Conservation (phyloP, 768 basidiomycete species). For the Tricholoma sp. region DNA sequence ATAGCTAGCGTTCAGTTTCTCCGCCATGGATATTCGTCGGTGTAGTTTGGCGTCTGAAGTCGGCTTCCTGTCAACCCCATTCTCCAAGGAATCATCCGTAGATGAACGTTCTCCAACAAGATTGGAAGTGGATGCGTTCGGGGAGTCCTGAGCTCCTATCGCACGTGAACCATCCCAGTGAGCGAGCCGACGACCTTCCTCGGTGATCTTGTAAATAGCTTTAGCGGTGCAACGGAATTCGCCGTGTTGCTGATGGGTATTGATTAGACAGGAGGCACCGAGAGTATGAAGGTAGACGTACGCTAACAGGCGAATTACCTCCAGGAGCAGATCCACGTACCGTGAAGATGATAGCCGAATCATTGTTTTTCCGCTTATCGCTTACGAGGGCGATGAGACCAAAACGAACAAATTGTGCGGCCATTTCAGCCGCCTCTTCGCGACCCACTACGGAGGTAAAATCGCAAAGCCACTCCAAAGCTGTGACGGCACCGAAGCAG, state of each 20-base stretch:
- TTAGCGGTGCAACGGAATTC: constrained; percentile 97
- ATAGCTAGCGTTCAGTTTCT: constrained; percentile 58
- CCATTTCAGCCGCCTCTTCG: constrained; percentile 97
- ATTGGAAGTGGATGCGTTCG: constrained; percentile 61
- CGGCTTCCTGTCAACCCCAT: constrained; percentile 24
- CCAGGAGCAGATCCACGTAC: constrained; percentile 77
- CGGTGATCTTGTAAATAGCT: constrained; percentile 91
- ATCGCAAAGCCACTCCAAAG: constrained; percentile 96
- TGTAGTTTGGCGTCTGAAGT: constrained; percentile 63
- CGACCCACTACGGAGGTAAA: constrained; percentile 93
- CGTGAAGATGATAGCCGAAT: constrained; percentile 90
- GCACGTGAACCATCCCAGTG: constrained; percentile 65
- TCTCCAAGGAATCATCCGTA: constrained; percentile 43
- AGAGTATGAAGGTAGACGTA: constrained; percentile 30
- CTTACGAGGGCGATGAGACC: constrained; percentile 85
- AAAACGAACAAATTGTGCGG: constrained; percentile 95
- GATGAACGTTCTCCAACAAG: constrained; percentile 58
- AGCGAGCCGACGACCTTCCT: constrained; percentile 82
- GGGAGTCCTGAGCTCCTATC: constrained; percentile 46
- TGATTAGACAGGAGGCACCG: constrained; percentile 8
- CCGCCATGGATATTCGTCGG: constrained; percentile 72
- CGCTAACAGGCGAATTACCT: constrained; percentile 70
- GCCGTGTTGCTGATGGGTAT: constrained; percentile 64
- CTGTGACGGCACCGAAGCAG: constrained; percentile 83
- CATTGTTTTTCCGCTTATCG: constrained; percentile 88